Percentiles rank a stretch among this genome's conserved stretches.
phyloP scores from a whole-genome alignment of 768 basidiomycete genomes.

The Hortiboletus campestris region DNA sequence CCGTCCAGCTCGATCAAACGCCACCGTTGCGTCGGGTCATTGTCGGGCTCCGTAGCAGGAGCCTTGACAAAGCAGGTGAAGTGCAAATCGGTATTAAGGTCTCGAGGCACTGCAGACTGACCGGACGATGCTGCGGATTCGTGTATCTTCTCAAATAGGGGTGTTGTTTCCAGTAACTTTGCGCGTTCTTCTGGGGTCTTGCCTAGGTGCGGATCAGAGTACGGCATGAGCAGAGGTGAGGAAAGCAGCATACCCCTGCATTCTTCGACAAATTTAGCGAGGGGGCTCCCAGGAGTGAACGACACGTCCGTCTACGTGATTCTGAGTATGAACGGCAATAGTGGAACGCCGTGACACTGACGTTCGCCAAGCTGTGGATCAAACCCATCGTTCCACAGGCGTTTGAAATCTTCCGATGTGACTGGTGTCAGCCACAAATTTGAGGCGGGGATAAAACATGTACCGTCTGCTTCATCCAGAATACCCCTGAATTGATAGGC shows the following conservation, averaged over 20 bases:
- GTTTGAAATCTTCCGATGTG: constrained; percentile 58
- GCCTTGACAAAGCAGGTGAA: constrained; percentile 86
- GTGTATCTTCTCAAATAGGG: constrained; percentile 78
- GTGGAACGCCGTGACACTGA: constrained; percentile 34
- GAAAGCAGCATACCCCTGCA: constrained; percentile 48
- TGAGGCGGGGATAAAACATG: constrained; percentile 11
- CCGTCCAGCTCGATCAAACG: constrained; percentile 87
- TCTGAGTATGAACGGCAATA: constrained; percentile 2
- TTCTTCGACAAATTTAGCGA: constrained; percentile 64
- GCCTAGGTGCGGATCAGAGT: constrained; percentile 36
- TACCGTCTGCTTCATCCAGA: constrained; percentile 93
- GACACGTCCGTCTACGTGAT: constrained; percentile 51
- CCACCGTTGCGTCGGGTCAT: constrained; percentile 25
- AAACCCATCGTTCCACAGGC: constrained; percentile 89
- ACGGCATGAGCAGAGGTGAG: not conserved
- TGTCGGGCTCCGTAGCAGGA: constrained; percentile 36
- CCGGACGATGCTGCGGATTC: constrained; percentile 64
- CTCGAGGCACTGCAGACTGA: constrained; percentile 61
- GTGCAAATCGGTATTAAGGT: constrained; percentile 75
- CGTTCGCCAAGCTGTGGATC: constrained; percentile 81
- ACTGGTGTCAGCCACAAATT: not conserved
- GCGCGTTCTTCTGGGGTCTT: constrained; percentile 75
- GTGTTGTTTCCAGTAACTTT: constrained; percentile 67
- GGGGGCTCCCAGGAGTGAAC: constrained; percentile 53
- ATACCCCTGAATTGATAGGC: constrained; percentile 58